A percentile compares a stretch with the other conserved stretches of the same genome.
These are phyloP conservation scores for Chlamydomonas incerta DNA, from an alignment of 139 green algal species.

Conservation along the genomic window DNA sequence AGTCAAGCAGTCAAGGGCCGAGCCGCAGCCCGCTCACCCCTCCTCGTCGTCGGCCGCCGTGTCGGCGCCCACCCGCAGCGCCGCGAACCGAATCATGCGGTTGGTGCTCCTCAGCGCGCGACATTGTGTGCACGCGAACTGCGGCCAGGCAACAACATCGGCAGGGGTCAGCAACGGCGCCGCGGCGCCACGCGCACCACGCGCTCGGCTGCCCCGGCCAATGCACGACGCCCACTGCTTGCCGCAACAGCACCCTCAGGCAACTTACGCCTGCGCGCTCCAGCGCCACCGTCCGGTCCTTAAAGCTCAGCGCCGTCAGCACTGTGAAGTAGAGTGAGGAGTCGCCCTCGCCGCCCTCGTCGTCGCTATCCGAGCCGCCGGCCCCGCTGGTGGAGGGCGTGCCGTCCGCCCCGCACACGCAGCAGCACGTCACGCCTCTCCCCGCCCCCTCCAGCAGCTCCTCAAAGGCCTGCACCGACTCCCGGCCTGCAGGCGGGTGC, in stretches of 20 bases:
- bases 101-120: conserved; percentile 30
- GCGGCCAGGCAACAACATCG: not conserved
- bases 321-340: conserved; percentile 25
- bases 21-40: not conserved
- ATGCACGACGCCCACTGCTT: too few relatives aligned
- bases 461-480: not conserved
- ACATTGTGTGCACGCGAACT: conserved; percentile 45
- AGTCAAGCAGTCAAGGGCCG: too few relatives aligned
- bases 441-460: not conserved
- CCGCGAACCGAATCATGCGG: conserved; percentile 38
- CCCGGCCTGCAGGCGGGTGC: conserved; percentile 3
- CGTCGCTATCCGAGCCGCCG: not conserved
- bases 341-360: not conserved
- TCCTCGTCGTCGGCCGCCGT: not conserved
- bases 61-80: conserved; percentile 2
- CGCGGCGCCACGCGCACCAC: too few relatives aligned
- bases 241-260: too few relatives aligned
- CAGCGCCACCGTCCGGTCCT: conserved; percentile 7
- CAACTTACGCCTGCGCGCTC: conserved; percentile 22
- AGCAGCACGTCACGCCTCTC: not conserved
- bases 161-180: too few relatives aligned
- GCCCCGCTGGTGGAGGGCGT: not conserved
- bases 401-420: conserved; percentile 36
- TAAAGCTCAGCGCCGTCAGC: conserved; percentile 24
- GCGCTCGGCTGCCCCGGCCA: too few relatives aligned